These are phyloP conservation scores for Priceomyces castillae DNA, from an alignment of 805 yeast genomes.

Conservation along the genomic window DNA sequence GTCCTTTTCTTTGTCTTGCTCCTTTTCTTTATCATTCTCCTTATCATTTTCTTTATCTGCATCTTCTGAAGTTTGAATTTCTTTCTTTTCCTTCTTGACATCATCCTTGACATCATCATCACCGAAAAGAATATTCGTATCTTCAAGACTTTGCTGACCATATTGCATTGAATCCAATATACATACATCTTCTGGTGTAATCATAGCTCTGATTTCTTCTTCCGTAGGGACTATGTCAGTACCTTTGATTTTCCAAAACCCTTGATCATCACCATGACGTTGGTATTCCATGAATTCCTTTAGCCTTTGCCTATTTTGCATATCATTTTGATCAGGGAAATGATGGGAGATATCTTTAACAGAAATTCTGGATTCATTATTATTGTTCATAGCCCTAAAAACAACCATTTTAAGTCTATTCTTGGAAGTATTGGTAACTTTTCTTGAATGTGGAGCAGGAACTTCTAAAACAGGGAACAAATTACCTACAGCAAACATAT, in stretches of 20 bases:
- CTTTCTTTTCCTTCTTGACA: conserved; percentile 37
- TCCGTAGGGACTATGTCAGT: conserved; percentile 63
- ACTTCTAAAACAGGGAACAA: conserved; percentile 89
- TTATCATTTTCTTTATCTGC: conserved; percentile 16
- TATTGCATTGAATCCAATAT: conserved; percentile 88
- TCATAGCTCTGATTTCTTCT: conserved; percentile 76
- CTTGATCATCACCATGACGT: conserved; percentile 90
- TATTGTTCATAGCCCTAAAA: conserved; percentile 76
- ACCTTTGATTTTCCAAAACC: conserved; percentile 83
- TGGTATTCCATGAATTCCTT: conserved; percentile 98
- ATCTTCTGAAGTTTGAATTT: conserved; percentile 27
- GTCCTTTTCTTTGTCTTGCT: conserved; percentile 11
- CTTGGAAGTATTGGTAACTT: conserved; percentile 89
- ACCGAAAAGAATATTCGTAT: conserved; percentile 56
- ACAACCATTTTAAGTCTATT: conserved; percentile 93
- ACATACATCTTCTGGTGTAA: conserved; percentile 87
- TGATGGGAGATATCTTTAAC: conserved; percentile 87
- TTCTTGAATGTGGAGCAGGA: conserved; percentile 97
- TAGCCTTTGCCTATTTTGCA: conserved; percentile 92
- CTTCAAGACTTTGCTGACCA: conserved; percentile 87
- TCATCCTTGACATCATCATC: conserved; percentile 30
- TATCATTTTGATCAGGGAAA: conserved; percentile 95
- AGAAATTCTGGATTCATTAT: conserved; percentile 67
- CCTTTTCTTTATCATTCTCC: conserved; percentile 12
- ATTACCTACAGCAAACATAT: conserved; percentile 86